Evolutionary conservation across 2,329 filamentous ascomycete genomes (phyloP).

Genomic region (Colletotrichum tofieldiae): DNA sequence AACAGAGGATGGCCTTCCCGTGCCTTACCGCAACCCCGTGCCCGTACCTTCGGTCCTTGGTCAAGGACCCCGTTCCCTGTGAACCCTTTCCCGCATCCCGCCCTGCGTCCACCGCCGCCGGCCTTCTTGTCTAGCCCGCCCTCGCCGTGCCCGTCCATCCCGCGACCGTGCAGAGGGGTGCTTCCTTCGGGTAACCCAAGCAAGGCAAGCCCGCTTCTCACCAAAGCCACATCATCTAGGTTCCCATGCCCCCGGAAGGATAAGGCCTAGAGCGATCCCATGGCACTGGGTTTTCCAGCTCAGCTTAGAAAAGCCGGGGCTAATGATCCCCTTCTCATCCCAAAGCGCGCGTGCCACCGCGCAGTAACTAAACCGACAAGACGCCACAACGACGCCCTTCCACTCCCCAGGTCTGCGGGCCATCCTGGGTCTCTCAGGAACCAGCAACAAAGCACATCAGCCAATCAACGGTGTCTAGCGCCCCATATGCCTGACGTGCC

Average conservation of each 20-base stretch:
- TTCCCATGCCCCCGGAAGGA: constrained; percentile 20
- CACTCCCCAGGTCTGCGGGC: background rate
- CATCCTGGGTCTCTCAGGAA: background rate
- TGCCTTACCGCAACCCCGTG: constrained; percentile 14
- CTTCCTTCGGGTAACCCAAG: background rate
- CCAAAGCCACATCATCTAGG: background rate
- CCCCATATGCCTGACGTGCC: background rate
- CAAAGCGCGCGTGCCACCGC: background rate
- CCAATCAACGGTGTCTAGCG: background rate
- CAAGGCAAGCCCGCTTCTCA: background rate
- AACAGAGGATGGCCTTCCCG: constrained; percentile 21
- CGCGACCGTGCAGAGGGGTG: constrained; percentile 1
- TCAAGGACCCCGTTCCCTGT: constrained; percentile 8
- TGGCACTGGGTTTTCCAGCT: constrained; percentile 23
- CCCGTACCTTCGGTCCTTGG: constrained; percentile 15
- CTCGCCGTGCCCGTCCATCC: constrained; percentile 6
- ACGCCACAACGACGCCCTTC: background rate
- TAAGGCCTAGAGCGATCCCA: constrained; percentile 15
- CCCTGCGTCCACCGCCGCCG: constrained; percentile 16
- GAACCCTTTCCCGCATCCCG: constrained; percentile 3
- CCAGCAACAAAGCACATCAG: background rate
- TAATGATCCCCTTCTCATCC: background rate
- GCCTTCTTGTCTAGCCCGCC: constrained; percentile 6
- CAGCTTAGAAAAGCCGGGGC: background rate
- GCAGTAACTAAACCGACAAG: background rate